Conservation (phyloP, 2,329 filamentous ascomycete genomes). For the Beauveria medogensis region DNA sequence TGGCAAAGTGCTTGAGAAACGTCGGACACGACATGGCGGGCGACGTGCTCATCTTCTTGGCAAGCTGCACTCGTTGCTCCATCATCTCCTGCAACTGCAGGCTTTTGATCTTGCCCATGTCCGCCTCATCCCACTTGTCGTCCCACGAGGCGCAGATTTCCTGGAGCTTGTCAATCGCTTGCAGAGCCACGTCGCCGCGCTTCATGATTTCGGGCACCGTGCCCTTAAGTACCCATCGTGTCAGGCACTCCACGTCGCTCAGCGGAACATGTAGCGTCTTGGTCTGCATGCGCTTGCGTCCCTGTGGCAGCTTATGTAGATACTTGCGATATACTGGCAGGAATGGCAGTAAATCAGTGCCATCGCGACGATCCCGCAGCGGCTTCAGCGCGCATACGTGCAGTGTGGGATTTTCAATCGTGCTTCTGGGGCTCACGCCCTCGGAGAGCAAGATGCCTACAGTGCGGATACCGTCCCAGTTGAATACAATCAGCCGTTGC, state of each 20-base stretch:
- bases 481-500: slow-evolving; percentile 75
- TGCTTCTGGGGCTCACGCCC: slow-evolving; percentile 55
- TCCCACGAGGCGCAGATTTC: slow-evolving; percentile 69
- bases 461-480: slow-evolving; percentile 73
- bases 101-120: slow-evolving; percentile 75
- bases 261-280: slow-evolving; percentile 65
- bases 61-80: slow-evolving; percentile 59
- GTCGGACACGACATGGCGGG: slow-evolving; percentile 62
- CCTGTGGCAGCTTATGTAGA: slow-evolving; percentile 59
- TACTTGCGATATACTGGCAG: slow-evolving; percentile 60
- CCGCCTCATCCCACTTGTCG: slow-evolving; percentile 73
- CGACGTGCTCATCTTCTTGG: slow-evolving; percentile 53
- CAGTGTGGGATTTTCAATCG: slow-evolving; percentile 54
- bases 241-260: slow-evolving; percentile 76
- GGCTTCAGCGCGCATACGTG: slow-evolving; percentile 73
- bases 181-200: slow-evolving; percentile 37
- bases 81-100: slow-evolving; percentile 73
- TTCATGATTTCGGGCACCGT: slow-evolving; percentile 52
- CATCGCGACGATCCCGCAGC: slow-evolving; percentile 59
- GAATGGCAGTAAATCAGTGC: slow-evolving; percentile 82
- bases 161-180: slow-evolving; percentile 60
- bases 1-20: slow-evolving; percentile 88
- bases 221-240: slow-evolving; percentile 55
- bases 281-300: slow-evolving; percentile 57
- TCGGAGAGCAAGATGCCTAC: slow-evolving; percentile 74